Evolutionary conservation across 352 stramenopile genomes (phyloP), one percentile per base, ranked within the genome.

Genomic region (Hyaloperonospora brassicae): DNA sequence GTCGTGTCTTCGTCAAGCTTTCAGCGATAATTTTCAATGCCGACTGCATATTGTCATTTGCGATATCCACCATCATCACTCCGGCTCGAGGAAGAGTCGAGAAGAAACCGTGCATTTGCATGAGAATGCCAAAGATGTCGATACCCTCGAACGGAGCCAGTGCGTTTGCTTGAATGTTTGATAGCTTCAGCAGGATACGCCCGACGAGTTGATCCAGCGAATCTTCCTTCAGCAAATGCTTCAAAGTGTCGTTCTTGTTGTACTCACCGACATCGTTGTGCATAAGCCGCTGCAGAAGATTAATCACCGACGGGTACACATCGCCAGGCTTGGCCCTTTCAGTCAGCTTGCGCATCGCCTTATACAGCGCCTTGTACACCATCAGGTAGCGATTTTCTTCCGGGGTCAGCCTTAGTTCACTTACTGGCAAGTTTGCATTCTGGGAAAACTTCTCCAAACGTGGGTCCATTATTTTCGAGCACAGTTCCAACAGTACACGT

Each of bases 101-200:
- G 43, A 93, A 91, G 57, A 92, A 90, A 34, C 70, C 86, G 51
- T 93, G 81, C 81, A 92, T 90, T 53, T 90, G 76, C 77, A 90
- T 90, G 30, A 93, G 64, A 22, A 92, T 73, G 38, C 77, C 79
- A 36, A 86, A 91, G 17, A 94, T 71, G 49, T 94, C 76, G 47
- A 92, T 83, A 10, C 69, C 69, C 60, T 89, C 78, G 30, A 92
- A 92, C 0, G 81, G 79, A 23, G 79, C 78, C 13, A 87, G 14
- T 5, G 66, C 68, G 22, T 70, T 74, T 2, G 80, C 69, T 56
- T 94, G 81, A 0, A 68, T 46, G 8, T 59, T 68, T 0, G 84
- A 77, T 43, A 92, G 64, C 57, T 86, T 77, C 7, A 91, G 39
- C 36, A 92, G 52, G 40, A 94, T 70, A 2, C 82, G 76, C 1